Evolutionary conservation across 148 eudicot species (phyloP).

Genomic region (Fagopyrum esculentum): DNA sequence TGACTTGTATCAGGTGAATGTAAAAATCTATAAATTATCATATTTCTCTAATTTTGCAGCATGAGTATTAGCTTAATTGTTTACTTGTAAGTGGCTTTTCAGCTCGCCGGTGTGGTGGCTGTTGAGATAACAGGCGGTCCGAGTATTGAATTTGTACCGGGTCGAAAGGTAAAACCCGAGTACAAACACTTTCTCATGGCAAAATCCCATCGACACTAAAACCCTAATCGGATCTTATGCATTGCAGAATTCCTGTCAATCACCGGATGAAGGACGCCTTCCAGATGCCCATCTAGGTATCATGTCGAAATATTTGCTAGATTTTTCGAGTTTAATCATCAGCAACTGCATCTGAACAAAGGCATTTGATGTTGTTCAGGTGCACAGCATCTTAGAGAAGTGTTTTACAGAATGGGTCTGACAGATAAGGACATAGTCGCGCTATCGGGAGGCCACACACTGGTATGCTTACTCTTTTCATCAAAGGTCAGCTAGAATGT

Average conservation of each 20-base stretch:
- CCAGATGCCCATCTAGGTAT: constrained; percentile 77
- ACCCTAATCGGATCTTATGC: neutral
- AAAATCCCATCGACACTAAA: neutral
- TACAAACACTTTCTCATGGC: neutral
- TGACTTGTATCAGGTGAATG: constrained; percentile 76
- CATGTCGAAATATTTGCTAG: neutral
- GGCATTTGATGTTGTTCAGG: constrained; percentile 30
- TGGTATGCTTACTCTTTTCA: constrained; percentile 36
- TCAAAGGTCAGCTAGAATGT: neutral
- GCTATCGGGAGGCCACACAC: constrained; percentile 83
- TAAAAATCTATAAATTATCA: neutral
- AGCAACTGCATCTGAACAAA: neutral
- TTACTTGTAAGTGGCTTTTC: constrained; percentile 14
- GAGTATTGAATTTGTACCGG: constrained; percentile 60
- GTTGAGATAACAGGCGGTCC: constrained; percentile 96
- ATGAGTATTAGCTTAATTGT: neutral
- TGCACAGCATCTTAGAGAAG: constrained; percentile 53
- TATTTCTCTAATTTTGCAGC: neutral
- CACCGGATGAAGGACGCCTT: constrained; percentile 84
- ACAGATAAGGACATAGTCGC: constrained; percentile 82
- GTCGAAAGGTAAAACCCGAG: constrained; percentile 47
- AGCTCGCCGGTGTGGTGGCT: constrained; percentile 95
- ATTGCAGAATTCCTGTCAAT: constrained; percentile 42
- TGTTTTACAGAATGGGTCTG: constrained; percentile 80
- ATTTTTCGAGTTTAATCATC: neutral